These are phyloP conservation scores for Phellinidium pouzarii DNA, from an alignment of 1,284 basidiomycete genomes.

Conservation along the genomic window DNA sequence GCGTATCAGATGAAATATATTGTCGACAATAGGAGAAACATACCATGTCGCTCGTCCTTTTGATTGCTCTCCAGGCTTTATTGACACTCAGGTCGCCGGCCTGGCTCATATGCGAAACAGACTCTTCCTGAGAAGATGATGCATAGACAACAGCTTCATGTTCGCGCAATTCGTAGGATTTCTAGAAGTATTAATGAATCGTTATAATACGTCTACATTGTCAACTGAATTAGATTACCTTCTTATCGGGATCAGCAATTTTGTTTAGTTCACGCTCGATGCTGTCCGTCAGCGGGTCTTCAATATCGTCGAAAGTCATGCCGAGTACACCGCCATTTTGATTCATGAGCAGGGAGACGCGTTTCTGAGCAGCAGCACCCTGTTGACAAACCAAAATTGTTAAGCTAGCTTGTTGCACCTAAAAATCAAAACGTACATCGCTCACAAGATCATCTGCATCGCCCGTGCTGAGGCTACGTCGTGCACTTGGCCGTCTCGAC, in stretches of 20 bases:
- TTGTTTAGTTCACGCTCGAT: constrained; percentile 65
- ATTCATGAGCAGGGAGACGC: constrained; percentile 16
- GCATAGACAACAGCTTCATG: constrained; percentile 74
- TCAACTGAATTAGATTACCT: constrained; percentile 33
- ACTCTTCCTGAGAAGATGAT: constrained; percentile 56
- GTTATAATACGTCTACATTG: not conserved
- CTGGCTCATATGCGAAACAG: constrained; percentile 57
- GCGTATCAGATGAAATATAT: constrained; percentile 5
- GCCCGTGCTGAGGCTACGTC: constrained; percentile 68
- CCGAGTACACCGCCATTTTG: constrained; percentile 34
- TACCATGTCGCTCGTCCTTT: constrained; percentile 91
- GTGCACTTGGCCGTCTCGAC: constrained; percentile 44
- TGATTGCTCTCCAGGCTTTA: constrained; percentile 83
- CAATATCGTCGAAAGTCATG: constrained; percentile 34
- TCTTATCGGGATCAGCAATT: constrained; percentile 43
- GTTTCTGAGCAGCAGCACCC: constrained; percentile 17
- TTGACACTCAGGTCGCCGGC: constrained; percentile 79
- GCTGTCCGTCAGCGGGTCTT: constrained; percentile 52
- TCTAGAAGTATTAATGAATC: constrained; percentile 23
- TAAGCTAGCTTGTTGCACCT: not conserved
- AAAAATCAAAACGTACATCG: constrained; percentile 22
- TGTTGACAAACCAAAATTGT: constrained; percentile 2
- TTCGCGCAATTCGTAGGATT: constrained; percentile 58
- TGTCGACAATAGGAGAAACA: constrained; percentile 22
- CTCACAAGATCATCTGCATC: constrained; percentile 45